Evolutionary conservation across 768 basidiomycete genomes (phyloP), one percentile per base, ranked within the genome.

Genomic region (Amanita rimosa): DNA sequence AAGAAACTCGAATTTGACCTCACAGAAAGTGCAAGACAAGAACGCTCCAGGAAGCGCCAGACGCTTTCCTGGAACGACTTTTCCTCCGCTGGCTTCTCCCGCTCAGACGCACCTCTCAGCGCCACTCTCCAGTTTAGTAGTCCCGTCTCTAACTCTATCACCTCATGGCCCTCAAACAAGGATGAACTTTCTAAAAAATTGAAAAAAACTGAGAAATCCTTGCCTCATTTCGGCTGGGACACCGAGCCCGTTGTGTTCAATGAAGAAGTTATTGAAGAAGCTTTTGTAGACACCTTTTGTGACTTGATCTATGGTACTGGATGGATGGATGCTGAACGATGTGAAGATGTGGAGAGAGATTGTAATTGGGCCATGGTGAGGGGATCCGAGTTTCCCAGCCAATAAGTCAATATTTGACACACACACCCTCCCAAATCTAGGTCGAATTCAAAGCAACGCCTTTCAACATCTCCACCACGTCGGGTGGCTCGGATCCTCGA

Each of bases 31-130:
- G 93, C 93, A 21, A 42, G 27, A 38, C 48, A 89, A 85, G 72
- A 79, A 59, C 78, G 75, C 46, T 55, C 77, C 1, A 70, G 78
- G 36, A 93, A 93, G 60, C 85, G 93, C 27, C 67, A 81, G 48
- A 94, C 93, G 0, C 73, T 97, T 53, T 79, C 81, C 16, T 97
- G 93, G 93, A 83, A 78, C 44, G 92, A 95, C 62, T 96, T 97
- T 60, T 88, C 90, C 11, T 61, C 73, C 0, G 67, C 83, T 10
- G 93, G 93, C 2, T 97, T 97, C 68, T 68, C 83, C 7, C 83
- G 91, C 17, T 74, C 71, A 8, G 88, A 94, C 51, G 78, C 71
- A 1, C 83, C 85, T 0, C 73, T 96, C 9, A 79, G 75, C 38
- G 76, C 85, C 0, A 90, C 91, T 2, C 76, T 99, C 10, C 82